Evolutionary conservation across 495 filamentous ascomycete genomes (phyloP), one percentile per base, ranked within the genome.

Genomic region (Gamarada debralockiae): DNA sequence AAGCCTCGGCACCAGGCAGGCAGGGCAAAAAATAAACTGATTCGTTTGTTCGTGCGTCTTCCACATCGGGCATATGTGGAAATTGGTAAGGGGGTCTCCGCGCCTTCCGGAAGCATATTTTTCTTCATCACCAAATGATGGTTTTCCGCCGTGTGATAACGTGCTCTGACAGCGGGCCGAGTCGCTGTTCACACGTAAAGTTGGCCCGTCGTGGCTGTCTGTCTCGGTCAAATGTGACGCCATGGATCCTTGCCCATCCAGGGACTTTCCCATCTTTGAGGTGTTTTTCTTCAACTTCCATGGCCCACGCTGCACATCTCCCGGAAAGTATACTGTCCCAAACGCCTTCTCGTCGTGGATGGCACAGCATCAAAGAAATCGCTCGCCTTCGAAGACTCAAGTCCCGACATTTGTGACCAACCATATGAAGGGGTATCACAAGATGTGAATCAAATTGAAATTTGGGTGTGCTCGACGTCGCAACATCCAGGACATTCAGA

Each of bases 331-430:
- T 17, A 44, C 69, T 72, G 53, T 77, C 68, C 64, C 68, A 76
- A 1, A 75, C 56, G 0, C 73, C 75, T 59, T 78, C 76, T 52
- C 70, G 71, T 14, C 70, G 58, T 0, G 64, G 64, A 3, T 59
- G 47, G 0, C 57, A 46, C 21, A 65, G 52, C 9, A 78, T 56
- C 1, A 73, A 29, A 14, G 29, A 18, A 13, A 74, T 59, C 1
- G 71, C 74, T 44, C 59, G 63, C 3, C 73, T 65, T n/a, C 74
- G 63, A 22, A 75, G 59, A 0, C 43, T 24, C 2, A 68, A 66
- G 47, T 76, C 67, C 7, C 74, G 64, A 50, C 73, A 79, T 22
- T 64, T 62, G 2, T 62, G 61, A 2, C 64, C 71, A 1, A 66
- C 60, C n/a, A 65, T 45, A 40, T 64, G 75, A 2, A 73, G 51